phyloP scores from a whole-genome alignment of 2,329 filamentous ascomycete genomes.

The Arthroderma uncinatum region DNA sequence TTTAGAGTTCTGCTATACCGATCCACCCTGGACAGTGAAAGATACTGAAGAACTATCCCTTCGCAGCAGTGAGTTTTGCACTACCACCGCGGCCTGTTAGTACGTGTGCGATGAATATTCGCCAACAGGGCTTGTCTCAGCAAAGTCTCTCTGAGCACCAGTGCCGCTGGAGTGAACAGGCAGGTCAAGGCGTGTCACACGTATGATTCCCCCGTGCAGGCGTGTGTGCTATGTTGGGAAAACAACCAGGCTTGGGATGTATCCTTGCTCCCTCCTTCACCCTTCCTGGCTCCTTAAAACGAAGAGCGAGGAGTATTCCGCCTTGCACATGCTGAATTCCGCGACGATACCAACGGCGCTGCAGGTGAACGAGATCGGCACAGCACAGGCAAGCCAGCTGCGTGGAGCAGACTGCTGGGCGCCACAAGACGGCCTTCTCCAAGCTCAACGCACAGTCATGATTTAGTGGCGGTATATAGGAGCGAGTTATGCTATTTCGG shows the following conservation, averaged over 20 bases:
- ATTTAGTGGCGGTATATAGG: too few species aligned
- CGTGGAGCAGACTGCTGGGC: neutral
- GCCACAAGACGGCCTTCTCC: neutral
- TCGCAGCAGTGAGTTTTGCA: neutral
- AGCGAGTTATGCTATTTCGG: too few species aligned
- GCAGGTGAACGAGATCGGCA: neutral
- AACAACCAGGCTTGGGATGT: neutral
- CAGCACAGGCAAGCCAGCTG: neutral
- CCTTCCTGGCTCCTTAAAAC: neutral
- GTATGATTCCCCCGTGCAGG: neutral
- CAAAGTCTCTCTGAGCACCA: neutral
- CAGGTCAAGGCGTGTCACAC: too few species aligned
- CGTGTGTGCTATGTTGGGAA: neutral
- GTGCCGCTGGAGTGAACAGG: too few species aligned
- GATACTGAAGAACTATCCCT: neutral
- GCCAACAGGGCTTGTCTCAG: neutral
- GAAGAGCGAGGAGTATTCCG: neutral
- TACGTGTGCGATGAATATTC: neutral
- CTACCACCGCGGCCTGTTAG: neutral
- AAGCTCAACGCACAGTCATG: too few species aligned
- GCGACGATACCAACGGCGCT: slow-evolving; percentile 1
- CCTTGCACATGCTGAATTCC: neutral
- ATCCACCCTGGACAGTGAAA: neutral
- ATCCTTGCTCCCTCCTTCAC: neutral
- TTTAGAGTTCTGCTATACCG: slow-evolving; percentile 1